Evolutionary conservation across 192 early-diverging fungal genomes (phyloP), one percentile per base, ranked within the genome.

Genomic region (Coemansia sp.): DNA sequence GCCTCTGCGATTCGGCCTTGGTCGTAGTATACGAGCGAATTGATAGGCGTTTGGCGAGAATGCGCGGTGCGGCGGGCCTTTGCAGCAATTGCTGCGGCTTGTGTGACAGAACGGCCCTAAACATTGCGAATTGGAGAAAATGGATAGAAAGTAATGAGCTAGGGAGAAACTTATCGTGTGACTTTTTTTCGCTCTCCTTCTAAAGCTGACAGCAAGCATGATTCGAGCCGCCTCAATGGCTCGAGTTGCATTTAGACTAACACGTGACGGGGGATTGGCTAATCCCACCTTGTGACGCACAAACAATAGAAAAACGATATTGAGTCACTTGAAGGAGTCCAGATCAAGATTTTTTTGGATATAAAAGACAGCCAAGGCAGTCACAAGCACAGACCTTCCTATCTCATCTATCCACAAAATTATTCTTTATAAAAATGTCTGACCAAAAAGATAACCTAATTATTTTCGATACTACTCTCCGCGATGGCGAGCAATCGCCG

Each of bases 401-500:
- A 42, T 13, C 39, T 45, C 43, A 45, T 45, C 43, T 45, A n/a
- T 45, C 5, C 7, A 18, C 7, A 5, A 16, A 18, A 16, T 26
- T 39, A 23, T 33, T n/a, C 14, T 3, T n/a, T 9, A 33, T 55
- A 2, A 1, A 59, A 23, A 68, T 66, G 65, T 26, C 72, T 2
- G 14, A 37, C 41, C 26, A 70, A 52, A 84, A 91, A 74, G 82
- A 92, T 23, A 93, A 92, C 76, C 85, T 97, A 5, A 92, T 96
- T 66, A 88, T 98, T 65, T 97, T 97, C 69, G 95, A 98, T 73
- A 98, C 96, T 6, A 94, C 94, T 42, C 90, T 98, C 25, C 89
- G 96, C 66, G 96, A 98, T 72, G 96, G 96, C 55, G 96, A 98
- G 76, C 95, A 98, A 90, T 96, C 95, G 53, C 96, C 96, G 1